Evolutionary conservation across 768 basidiomycete species (phyloP).

Genomic region (Lentinula sp.): DNA sequence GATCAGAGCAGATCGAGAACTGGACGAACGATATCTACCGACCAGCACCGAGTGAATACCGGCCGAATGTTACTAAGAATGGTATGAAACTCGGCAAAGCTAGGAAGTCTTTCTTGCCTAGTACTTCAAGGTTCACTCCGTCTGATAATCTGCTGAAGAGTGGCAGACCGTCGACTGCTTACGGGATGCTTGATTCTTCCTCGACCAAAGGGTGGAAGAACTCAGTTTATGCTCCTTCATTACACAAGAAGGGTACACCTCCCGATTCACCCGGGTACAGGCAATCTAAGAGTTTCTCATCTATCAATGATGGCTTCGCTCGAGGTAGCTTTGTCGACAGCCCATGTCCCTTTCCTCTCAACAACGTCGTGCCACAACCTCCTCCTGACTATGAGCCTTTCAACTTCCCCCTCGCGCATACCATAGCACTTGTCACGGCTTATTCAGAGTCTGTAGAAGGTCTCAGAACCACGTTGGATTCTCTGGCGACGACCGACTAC

Average conservation of each 20-base stretch:
- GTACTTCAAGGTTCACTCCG: constrained; percentile 70
- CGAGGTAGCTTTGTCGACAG: constrained; percentile 52
- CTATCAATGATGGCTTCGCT: constrained; percentile 49
- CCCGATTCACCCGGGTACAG: constrained; percentile 69
- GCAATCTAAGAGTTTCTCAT: constrained; percentile 78
- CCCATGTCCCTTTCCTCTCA: constrained; percentile 89
- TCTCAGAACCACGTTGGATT: constrained; percentile 95
- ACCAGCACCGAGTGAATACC: constrained; percentile 83
- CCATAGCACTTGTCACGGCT: constrained; percentile 94
- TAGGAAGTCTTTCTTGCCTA: constrained; percentile 58
- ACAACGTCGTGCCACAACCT: constrained; percentile 89
- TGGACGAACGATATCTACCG: constrained; percentile 97
- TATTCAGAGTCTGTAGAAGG: constrained; percentile 98
- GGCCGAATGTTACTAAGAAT: constrained; percentile 81
- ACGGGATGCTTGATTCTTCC: constrained; percentile 59
- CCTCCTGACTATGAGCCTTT: constrained; percentile 90
- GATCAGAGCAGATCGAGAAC: constrained; percentile 86
- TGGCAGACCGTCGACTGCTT: constrained; percentile 55
- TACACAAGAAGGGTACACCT: constrained; percentile 56
- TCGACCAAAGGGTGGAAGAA: constrained; percentile 37
- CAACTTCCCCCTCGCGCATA: constrained; percentile 90
- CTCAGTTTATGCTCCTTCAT: constrained; percentile 43
- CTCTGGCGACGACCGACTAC: constrained; percentile 96
- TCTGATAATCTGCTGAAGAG: constrained; percentile 52
- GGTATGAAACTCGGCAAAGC: constrained; percentile 46